Evolutionary conservation across 176 grass and related monocot species (phyloP), one percentile per base, ranked within the genome.

Genomic region (Paspalum vaginatum): DNA sequence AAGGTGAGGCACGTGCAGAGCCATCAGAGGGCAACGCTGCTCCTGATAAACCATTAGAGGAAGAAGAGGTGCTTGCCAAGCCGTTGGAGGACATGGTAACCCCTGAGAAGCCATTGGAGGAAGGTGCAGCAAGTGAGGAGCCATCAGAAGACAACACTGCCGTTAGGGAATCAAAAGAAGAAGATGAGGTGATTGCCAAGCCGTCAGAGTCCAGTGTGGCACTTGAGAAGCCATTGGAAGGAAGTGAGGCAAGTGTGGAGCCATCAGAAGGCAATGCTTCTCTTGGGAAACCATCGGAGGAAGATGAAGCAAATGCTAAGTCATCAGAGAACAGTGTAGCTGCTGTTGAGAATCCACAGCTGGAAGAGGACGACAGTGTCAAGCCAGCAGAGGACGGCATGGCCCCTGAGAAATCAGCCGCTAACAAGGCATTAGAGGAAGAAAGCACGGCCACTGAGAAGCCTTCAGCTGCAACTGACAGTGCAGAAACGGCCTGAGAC

Each of bases 171-270:
- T 48, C 66, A 4, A 66, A 37, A 17, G 74, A 81, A 25, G 63
- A 85, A 61, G 79, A 50, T 3, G 59, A 63, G 60, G 62, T 18
- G 6, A 53, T 22, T 41, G 17, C 64, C 9, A 63, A 81, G 11
- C 73, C 65, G 51, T 45, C 67, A 4, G 59, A 81, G 8, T 76
- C 60, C 39, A 62, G 5, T 9, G 40, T 39, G 11, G 10, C 9
- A 53, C 14, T 55, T 47, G 77, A 76, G 71, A 89, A 77, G n/a
- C 62, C 61, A 50, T 17, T 66, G 61, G 76, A 81, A 39, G 82
- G 56, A 80, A 71, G 38, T 17, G 63, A 55, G 64, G 75, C 51
- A n/a, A 78, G 1, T 13, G 42, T 22, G 25, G 42, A 81, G 41
- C 72, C 42, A 65, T 51, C 25, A 5, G 76, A 74, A 27, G 47